phyloP scores from a whole-genome alignment of 352 stramenopile genomes.

The Aphanomyces stellatus region DNA sequence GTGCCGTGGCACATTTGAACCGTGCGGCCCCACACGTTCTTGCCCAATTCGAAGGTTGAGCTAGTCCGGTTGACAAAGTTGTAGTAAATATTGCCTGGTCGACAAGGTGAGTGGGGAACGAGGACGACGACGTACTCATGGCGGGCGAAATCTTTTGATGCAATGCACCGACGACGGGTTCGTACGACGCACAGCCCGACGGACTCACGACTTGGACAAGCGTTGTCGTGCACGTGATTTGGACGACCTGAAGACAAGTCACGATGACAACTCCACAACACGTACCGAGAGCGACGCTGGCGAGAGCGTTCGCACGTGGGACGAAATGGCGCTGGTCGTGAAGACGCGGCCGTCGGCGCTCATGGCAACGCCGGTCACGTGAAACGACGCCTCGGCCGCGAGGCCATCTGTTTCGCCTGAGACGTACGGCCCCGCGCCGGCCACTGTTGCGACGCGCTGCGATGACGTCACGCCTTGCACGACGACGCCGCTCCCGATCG shows the following conservation, averaged over 20 bases:
- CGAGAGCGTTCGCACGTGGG: slow-evolving; percentile 80
- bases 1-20: slow-evolving; percentile 90
- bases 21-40: slow-evolving; percentile 44
- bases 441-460: slow-evolving; percentile 86
- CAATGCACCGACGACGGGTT: slow-evolving; percentile 84
- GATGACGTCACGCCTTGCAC: slow-evolving; percentile 53
- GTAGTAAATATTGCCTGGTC: slow-evolving; percentile 89
- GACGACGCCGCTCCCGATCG: slow-evolving; percentile 49
- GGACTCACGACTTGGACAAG: slow-evolving; percentile 81
- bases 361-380: slow-evolving; percentile 83
- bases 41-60: slow-evolving; percentile 38
- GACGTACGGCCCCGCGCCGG: slow-evolving; percentile 50
- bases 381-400: slow-evolving; percentile 82
- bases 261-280: not conserved
- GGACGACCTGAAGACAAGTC: slow-evolving; percentile 25
- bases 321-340: slow-evolving; percentile 85
- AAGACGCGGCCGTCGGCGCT: slow-evolving; percentile 83
- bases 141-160: slow-evolving; percentile 65
- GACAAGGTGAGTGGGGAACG: not conserved
- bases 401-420: slow-evolving; percentile 78
- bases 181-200: slow-evolving; percentile 92
- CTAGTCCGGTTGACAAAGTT: slow-evolving; percentile 66
- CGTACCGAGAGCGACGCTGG: slow-evolving; percentile 47
- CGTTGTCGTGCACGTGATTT: slow-evolving; percentile 67
- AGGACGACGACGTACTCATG: slow-evolving; percentile 19